These are phyloP conservation scores for Ceratocystis harringtonii DNA, from an alignment of 2,329 filamentous ascomycete species.

Conservation along the genomic window DNA sequence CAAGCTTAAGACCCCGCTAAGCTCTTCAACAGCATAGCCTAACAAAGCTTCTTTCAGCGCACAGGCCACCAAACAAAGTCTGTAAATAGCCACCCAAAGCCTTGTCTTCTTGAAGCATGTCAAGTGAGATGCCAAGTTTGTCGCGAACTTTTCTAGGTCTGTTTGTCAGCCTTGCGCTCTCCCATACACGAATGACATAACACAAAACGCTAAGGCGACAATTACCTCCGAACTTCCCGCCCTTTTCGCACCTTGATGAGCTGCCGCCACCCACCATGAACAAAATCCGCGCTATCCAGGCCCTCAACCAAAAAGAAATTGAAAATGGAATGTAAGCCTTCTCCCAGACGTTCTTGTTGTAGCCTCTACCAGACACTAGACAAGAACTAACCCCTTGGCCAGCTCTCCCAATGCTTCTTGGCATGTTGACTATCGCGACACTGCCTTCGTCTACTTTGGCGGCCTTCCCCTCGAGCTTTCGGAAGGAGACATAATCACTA, in stretches of 20 bases:
- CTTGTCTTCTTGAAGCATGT: background rate
- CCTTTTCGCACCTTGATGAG: background rate
- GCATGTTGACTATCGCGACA: slow-evolving; percentile 96
- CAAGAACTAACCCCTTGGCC: slow-evolving; percentile 20
- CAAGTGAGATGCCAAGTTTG: background rate
- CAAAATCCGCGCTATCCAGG: slow-evolving; percentile 78
- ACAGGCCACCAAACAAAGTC: background rate
- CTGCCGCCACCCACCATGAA: slow-evolving; percentile 50
- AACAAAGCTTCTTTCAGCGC: background rate
- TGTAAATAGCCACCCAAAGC: background rate
- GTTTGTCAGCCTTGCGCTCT: background rate
- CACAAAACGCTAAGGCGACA: no score
- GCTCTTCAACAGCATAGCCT: background rate
- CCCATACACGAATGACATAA: background rate
- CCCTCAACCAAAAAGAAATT: slow-evolving; percentile 87
- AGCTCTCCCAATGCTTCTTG: slow-evolving; percentile 78
- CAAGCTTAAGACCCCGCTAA: background rate
- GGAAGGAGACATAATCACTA: slow-evolving; percentile 88
- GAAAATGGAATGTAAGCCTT: slow-evolving; percentile 61
- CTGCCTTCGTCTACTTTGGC: slow-evolving; percentile 91
- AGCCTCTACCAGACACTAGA: slow-evolving; percentile 3
- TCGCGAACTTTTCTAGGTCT: background rate
- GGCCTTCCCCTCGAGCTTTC: slow-evolving; percentile 83
- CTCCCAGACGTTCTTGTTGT: background rate
- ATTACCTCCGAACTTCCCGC: background rate